phyloP scores from a whole-genome alignment of 2,329 filamentous ascomycete genomes.

The Teratosphaeria zuluensis region DNA sequence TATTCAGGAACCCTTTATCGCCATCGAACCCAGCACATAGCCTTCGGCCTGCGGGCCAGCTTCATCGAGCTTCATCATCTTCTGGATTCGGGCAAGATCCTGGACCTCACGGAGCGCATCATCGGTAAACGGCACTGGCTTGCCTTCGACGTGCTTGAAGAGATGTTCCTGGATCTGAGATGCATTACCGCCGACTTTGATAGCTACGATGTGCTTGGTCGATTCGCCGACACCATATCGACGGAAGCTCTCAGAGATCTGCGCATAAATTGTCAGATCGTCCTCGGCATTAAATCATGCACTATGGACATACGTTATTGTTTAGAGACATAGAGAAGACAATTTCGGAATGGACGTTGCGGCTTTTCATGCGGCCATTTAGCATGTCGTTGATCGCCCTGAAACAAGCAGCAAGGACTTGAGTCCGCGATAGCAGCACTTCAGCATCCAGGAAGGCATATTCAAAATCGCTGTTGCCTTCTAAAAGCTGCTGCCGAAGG shows the following conservation, averaged over 20 bases:
- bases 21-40: constrained; percentile 66
- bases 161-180: constrained; percentile 50
- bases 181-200: constrained; percentile 58
- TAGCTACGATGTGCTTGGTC: constrained; percentile 63
- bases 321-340: constrained; percentile 71
- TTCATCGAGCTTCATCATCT: constrained; percentile 75
- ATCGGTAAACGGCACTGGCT: constrained; percentile 51
- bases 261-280: constrained; percentile 5
- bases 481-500: constrained; percentile 74
- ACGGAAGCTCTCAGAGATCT: constrained; percentile 89
- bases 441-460: constrained; percentile 89
- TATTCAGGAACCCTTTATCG: constrained; percentile 52
- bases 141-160: constrained; percentile 51
- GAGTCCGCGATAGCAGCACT: constrained; percentile 60
- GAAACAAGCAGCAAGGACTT: constrained; percentile 67
- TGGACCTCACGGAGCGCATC: constrained; percentile 48
- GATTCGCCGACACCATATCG: constrained; percentile 69
- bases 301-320: constrained; percentile 56
- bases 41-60: constrained; percentile 49
- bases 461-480: constrained; percentile 74
- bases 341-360: constrained; percentile 82
- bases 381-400: constrained; percentile 61
- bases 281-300: background rate
- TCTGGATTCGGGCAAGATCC: constrained; percentile 62
- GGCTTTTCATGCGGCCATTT: constrained; percentile 57